phyloP scores from a whole-genome alignment of 1,284 basidiomycete species.

The Sphagnurus paluster region DNA sequence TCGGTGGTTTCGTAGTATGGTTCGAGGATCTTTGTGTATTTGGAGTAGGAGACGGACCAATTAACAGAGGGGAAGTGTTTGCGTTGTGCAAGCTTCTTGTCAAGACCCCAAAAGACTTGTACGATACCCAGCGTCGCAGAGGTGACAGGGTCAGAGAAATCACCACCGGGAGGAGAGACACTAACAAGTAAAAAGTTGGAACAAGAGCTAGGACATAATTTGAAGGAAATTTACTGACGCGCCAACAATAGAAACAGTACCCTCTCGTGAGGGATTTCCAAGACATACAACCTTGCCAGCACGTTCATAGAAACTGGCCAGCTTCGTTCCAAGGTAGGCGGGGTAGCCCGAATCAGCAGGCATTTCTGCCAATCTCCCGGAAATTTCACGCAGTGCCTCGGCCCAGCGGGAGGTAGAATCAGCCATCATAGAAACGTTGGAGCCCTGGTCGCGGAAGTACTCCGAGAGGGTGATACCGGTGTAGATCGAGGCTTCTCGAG shows the following conservation, averaged over 20 bases:
- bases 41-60: constrained; percentile 98
- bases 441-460: constrained; percentile 99
- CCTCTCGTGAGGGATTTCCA: constrained; percentile 86
- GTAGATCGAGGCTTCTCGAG: constrained; percentile 99
- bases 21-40: constrained; percentile 96
- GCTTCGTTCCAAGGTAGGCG: constrained; percentile 94
- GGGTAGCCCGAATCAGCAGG: constrained; percentile 99
- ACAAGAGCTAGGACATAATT: background rate
- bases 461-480: constrained; percentile 99
- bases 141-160: constrained; percentile 99
- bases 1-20: constrained; percentile 90
- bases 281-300: constrained; percentile 96
- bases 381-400: constrained; percentile 98
- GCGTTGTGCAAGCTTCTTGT: constrained; percentile 95
- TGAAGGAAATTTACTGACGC: constrained; percentile 66
- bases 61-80: constrained; percentile 99
- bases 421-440: constrained; percentile 99
- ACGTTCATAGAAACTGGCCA: constrained; percentile 98
- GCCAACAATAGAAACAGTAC: constrained; percentile 98
- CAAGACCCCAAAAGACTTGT: constrained; percentile 97
- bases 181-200: constrained; percentile 38
- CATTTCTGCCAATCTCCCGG: constrained; percentile 99
- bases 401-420: constrained; percentile 99
- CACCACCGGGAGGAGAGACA: constrained; percentile 97
- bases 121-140: constrained; percentile 97